A percentile compares a stretch with the other conserved stretches of the same genome.
phyloP scores from a whole-genome alignment of 805 yeast species.

The Wickerhamiella vanderwaltii region DNA sequence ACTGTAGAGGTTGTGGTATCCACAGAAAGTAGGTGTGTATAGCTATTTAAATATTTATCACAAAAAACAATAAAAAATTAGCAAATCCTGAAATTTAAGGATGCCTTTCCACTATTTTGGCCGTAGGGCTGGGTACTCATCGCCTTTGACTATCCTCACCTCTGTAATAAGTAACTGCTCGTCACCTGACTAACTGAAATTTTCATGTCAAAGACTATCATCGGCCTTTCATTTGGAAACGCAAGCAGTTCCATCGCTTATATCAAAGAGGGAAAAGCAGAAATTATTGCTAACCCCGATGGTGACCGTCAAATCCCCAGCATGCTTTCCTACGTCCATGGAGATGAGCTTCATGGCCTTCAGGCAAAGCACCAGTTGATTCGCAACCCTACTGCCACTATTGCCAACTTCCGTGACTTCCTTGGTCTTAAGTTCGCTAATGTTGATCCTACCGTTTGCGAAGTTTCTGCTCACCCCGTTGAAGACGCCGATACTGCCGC shows the following conservation, averaged over 20 bases:
- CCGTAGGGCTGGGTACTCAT: no score
- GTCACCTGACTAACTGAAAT: no score
- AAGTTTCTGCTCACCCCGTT: constrained; percentile 55
- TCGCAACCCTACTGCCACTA: constrained; percentile 79
- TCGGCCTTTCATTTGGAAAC: constrained; percentile 96
- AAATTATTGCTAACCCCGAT: constrained; percentile 96
- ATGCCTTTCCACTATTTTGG: no score
- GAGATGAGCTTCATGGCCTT: constrained; percentile 93
- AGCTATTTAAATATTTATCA: no score
- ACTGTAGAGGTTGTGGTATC: no score
- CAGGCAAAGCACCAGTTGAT: constrained; percentile 89
- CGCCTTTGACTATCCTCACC: no score
- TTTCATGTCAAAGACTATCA: constrained; percentile 38
- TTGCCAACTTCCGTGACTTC: constrained; percentile 85
- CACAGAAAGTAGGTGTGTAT: no score
- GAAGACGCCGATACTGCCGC: constrained; percentile 54
- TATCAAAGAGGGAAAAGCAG: constrained; percentile 75
- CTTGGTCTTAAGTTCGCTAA: constrained; percentile 64
- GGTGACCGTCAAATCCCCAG: constrained; percentile 97
- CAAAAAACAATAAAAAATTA: no score
- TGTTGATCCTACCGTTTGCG: constrained; percentile 53
- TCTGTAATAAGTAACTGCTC: no score
- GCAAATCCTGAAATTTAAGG: no score
- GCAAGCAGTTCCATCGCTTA: constrained; percentile 87
- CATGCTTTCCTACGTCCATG: constrained; percentile 79